Base-by-base conservation (phyloP, 495 filamentous ascomycete genomes). In the Acidomyces sp. region DNA sequence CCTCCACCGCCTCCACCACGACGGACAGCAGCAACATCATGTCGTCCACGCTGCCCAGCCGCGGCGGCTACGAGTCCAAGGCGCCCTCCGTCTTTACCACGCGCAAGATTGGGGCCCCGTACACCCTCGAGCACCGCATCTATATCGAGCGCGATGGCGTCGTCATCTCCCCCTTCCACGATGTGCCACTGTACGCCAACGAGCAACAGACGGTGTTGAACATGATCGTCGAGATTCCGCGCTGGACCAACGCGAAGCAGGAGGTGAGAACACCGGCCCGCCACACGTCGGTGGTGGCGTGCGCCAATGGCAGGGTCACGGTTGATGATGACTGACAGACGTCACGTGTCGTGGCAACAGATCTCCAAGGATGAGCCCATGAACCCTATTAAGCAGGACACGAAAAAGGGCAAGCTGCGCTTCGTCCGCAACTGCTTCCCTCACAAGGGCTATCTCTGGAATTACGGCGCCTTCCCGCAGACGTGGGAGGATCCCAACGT, bases 341-440 rank as follows among this genome's bases (percentile, higher is more conserved):
- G 49, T 52, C 38, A 53, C 39, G 24, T 20, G 18, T 22, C 20
- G 3, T 55, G 64, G 43, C 59, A 45, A 37, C 58, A 92, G 84
- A 93, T 93, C 69, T 90, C 80, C 69, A 93, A 94, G 70, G 88
- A 96, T 54, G 87, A 95, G 63, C 74, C 80, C 61, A 80, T 94
- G 54, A 93, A 93, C 71, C 87, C 86, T 61, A 93, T 95, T 66
- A 94, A 94, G 76, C 80, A 85, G 63, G 80, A 85, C 62, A 66
- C 72, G 55, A 85, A 85, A 77, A 85, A 85, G 68, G 81, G 81
- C 65, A 85, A 83, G 68, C 87, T 96, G 45, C 84, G 90, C 52
- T 99, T 77, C 62, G 92, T 99, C 62, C 85, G 90, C 65, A 99
- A 99, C 78, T 96, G 90, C 77, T 99, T 99, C 75, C 90, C 90